These are phyloP conservation scores for Tuber microsphaerosporum DNA, from an alignment of 495 filamentous ascomycete genomes.

Conservation along the genomic window DNA sequence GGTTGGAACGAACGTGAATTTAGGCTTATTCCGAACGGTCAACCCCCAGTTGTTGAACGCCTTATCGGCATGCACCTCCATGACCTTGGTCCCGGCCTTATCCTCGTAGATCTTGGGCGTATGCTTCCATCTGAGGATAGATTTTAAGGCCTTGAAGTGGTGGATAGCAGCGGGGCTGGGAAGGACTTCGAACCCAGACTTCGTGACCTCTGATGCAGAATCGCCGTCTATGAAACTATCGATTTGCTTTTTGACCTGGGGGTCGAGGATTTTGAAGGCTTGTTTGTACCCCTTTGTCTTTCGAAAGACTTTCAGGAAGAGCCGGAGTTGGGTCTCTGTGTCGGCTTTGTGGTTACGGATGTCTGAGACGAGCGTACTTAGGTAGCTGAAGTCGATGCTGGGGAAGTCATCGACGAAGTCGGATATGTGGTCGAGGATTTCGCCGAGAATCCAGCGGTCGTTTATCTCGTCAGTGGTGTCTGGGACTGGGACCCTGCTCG, in stretches of 20 bases:
- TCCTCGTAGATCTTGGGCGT: slow-evolving; percentile 22
- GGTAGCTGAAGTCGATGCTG: background rate
- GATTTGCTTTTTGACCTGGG: background rate
- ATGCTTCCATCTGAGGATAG: background rate
- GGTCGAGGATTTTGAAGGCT: background rate
- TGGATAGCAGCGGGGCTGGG: slow-evolving; percentile 7
- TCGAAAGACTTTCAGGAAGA: slow-evolving; percentile 7
- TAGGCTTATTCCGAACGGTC: slow-evolving; percentile 47
- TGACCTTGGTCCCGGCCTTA: slow-evolving; percentile 12
- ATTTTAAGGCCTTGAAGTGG: slow-evolving; percentile 15
- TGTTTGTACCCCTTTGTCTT: background rate
- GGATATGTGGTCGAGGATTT: slow-evolving; percentile 5
- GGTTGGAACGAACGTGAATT: slow-evolving; percentile 47
- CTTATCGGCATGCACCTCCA: slow-evolving; percentile 21
- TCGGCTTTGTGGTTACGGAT: background rate
- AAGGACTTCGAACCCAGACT: slow-evolving; percentile 10
- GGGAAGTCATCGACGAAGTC: background rate
- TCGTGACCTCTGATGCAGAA: slow-evolving; percentile 19
- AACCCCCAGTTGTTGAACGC: slow-evolving; percentile 50
- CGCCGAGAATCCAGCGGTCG: slow-evolving; percentile 5
- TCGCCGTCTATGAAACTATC: slow-evolving; percentile 23
- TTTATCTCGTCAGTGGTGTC: slow-evolving; percentile 4
- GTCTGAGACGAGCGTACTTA: background rate
- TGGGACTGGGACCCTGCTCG: slow-evolving; percentile 1
- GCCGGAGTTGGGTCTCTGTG: background rate